Evolutionary conservation across 495 filamentous ascomycete genomes (phyloP).

Genomic region (Xylaria acuta): DNA sequence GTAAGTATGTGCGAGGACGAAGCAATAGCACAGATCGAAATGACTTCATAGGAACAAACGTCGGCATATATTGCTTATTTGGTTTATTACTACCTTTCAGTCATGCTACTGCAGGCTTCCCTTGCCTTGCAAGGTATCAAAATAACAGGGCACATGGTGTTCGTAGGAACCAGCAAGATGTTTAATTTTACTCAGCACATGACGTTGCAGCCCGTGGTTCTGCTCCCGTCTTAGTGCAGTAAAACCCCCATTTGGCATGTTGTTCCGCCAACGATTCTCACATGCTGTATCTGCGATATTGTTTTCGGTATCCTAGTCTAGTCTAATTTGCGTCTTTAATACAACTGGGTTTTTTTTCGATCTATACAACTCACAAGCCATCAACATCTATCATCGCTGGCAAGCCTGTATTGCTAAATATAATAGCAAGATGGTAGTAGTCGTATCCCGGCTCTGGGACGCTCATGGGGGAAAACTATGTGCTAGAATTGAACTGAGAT

Average conservation of each 20-base stretch:
- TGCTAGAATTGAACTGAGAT: constrained; percentile 12
- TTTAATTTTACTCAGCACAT: not conserved
- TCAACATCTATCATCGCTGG: not conserved
- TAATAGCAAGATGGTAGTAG: not conserved
- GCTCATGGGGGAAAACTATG: not conserved
- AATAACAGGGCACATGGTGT: not conserved
- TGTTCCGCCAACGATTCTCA: too few relatives aligned
- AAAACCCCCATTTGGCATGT: not conserved
- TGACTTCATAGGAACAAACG: not conserved
- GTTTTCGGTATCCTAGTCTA: too few relatives aligned
- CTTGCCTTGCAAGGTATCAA: too few relatives aligned
- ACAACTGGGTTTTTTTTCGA: too few relatives aligned
- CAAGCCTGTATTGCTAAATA: not conserved
- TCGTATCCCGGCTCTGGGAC: not conserved
- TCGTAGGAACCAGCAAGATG: not conserved
- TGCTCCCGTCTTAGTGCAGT: too few relatives aligned
- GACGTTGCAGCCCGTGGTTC: not conserved
- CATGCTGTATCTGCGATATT: too few relatives aligned
- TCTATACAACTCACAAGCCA: not conserved
- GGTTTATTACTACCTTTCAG: too few relatives aligned
- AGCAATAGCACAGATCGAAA: too few relatives aligned
- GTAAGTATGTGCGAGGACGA: too few relatives aligned
- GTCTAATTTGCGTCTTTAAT: too few relatives aligned
- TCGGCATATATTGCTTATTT: not conserved
- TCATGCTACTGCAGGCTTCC: too few relatives aligned